Base-by-base conservation (phyloP, 129 eudicot species). In the Flaveria trinervia region DNA sequence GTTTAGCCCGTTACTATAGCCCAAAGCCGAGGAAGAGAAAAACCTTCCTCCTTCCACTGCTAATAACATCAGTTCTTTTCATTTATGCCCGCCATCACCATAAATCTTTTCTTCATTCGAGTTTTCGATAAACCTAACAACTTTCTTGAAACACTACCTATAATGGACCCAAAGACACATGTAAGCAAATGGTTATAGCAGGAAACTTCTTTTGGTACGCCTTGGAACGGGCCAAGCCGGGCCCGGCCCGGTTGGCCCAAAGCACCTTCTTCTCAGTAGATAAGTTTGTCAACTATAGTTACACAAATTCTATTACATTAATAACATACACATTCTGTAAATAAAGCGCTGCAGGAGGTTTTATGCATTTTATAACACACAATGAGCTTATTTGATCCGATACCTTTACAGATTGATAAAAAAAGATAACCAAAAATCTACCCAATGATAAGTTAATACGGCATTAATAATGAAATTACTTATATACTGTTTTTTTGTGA, bases 41-140 rank as follows among this genome's bases (percentile, higher is more conserved):
- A 93, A 93, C 78, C 96, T 92, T 74, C 98, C 98, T 78, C 98
- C 97, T 90, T 93, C 97, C 68, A 93, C 98, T 70, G 98, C 92
- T 68, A 93, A 87, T 93, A 93, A 87, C 98, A 93, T 93, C 85
- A 90, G 90, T 87, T 87, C 92, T 86, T 85, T 82, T 87, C 97
- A 93, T 90, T 84, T 70, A 89, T 74, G 56, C 82, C 72, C 83
- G 82, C 82, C 92, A 83, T 69, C 10, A 45, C 50, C 50, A 45
- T 45, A 45, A 49, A 59, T 65, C 71, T 70, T 72, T 36, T 46
- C 61, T 73, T 83, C 52, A 23, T 75, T 44, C 48, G 0, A 7
- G 36, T 51, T 57, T 61, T 75, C 15, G 73, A 41, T 43, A 72
- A 68, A 52, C n/a, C 52, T 30, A 60, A 64, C 43, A 52, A 64